Evolutionary conservation across 495 filamentous ascomycete species (phyloP).

Genomic region (Podospora pseudopauciseta): DNA sequence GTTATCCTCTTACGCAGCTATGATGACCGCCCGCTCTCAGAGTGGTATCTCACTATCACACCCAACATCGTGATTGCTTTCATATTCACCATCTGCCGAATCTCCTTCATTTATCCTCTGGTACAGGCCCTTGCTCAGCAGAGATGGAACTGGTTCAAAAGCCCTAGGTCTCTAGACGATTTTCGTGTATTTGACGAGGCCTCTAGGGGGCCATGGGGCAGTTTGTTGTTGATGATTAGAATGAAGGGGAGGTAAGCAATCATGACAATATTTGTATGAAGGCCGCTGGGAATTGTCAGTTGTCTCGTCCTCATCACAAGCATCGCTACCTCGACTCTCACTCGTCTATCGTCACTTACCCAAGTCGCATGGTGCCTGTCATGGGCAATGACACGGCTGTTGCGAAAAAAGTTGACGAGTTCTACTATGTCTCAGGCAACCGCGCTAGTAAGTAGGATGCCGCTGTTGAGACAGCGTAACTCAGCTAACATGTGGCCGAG

Average conservation of each 20-base stretch:
- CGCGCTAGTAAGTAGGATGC: not conserved
- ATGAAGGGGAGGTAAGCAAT: not conserved
- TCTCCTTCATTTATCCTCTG: not conserved
- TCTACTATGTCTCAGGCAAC: not conserved
- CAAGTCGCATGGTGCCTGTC: not conserved
- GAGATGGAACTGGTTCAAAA: slow-evolving; percentile 6
- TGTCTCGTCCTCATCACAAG: not conserved
- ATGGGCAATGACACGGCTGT: not conserved
- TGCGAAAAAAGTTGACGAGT: not conserved
- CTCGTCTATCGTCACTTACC: not conserved
- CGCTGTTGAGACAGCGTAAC: not conserved
- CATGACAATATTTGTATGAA: not conserved
- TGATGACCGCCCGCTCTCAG: not conserved
- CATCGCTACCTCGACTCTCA: slow-evolving; percentile 2
- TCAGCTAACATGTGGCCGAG: not conserved
- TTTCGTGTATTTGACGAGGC: not conserved
- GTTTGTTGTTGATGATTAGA: not conserved
- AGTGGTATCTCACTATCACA: not conserved
- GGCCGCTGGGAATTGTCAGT: too few species aligned
- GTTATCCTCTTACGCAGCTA: not conserved
- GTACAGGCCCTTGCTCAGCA: not conserved
- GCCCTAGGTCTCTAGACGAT: not conserved
- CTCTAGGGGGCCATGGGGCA: not conserved
- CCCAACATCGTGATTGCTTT: slow-evolving; percentile 1
- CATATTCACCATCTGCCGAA: not conserved